These are phyloP conservation scores for Ambrosia hybrid DNA, from an alignment of 140 eudicot species.

Conservation along the genomic window DNA sequence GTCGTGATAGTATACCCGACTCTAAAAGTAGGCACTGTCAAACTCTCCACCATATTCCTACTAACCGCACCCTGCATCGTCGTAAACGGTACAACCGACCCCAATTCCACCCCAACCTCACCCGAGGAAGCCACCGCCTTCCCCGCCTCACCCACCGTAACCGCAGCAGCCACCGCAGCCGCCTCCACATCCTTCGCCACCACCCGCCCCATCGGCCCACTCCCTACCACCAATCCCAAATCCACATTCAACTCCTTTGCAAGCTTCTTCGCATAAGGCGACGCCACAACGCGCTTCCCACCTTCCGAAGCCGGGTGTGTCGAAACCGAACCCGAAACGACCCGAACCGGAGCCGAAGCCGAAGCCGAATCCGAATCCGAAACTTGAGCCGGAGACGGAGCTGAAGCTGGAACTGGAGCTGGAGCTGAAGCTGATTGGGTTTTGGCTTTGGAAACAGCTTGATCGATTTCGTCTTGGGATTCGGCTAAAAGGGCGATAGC, in stretches of 20 bases:
- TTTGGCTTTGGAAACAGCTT: conserved; percentile 51
- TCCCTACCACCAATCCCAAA: conserved; percentile 75
- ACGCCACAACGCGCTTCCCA: conserved; percentile 94
- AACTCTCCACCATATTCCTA: conserved; percentile 90
- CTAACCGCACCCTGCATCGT: conserved; percentile 98
- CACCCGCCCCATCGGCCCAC: conserved; percentile 89
- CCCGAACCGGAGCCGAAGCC: conserved; percentile 22
- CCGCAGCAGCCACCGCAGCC: conserved; percentile 51
- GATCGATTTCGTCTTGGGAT: conserved; percentile 73
- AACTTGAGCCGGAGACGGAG: no score
- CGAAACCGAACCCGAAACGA: no score
- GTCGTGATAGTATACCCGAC: conserved; percentile 91
- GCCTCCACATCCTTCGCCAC: conserved; percentile 99
- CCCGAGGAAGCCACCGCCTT: background rate
- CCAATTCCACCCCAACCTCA: conserved; percentile 36
- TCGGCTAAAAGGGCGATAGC: conserved; percentile 90
- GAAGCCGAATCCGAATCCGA: no score
- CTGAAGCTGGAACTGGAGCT: no score
- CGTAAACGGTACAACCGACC: conserved; percentile 79
- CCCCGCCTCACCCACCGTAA: conserved; percentile 32
- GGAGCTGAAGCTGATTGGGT: conserved; percentile 30
- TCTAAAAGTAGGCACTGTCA: conserved; percentile 88
- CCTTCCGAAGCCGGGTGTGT: conserved; percentile 86
- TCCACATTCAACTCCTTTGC: conserved; percentile 89
- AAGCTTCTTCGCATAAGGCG: conserved; percentile 97